A percentile compares a stretch with the other conserved stretches of the same genome.
These are phyloP conservation scores for Komagataella pseudopastoris DNA, from an alignment of 805 yeast genomes.

Conservation along the genomic window DNA sequence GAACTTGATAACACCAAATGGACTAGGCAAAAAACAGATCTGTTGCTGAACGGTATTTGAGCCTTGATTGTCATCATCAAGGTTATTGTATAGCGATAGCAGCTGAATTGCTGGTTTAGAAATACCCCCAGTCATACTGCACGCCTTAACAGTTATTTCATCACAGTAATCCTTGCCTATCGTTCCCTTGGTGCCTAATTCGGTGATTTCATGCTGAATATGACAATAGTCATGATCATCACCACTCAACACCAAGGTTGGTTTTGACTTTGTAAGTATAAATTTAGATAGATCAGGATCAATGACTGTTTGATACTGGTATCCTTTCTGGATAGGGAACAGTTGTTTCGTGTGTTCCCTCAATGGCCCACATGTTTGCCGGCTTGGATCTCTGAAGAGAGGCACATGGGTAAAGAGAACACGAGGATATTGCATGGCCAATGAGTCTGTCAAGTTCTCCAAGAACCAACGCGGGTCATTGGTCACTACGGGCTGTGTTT, in stretches of 20 bases:
- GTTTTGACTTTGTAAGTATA: slow-evolving; percentile 45
- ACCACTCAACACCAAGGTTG: slow-evolving; percentile 69
- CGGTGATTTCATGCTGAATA: slow-evolving; percentile 33
- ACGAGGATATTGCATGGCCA: slow-evolving; percentile 31
- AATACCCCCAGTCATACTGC: slow-evolving; percentile 91
- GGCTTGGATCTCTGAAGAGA: slow-evolving; percentile 50
- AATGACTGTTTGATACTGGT: slow-evolving; percentile 85
- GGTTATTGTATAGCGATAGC: slow-evolving; percentile 32
- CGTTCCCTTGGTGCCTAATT: slow-evolving; percentile 5
- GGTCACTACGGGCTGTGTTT: slow-evolving; percentile 29
- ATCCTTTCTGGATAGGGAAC: slow-evolving; percentile 64
- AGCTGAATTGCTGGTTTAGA: slow-evolving; percentile 77
- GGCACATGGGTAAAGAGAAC: slow-evolving; percentile 84
- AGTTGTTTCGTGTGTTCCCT: slow-evolving; percentile 47
- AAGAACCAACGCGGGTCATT: slow-evolving; percentile 37
- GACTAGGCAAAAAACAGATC: background rate
- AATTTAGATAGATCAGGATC: slow-evolving; percentile 44
- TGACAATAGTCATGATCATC: slow-evolving; percentile 97
- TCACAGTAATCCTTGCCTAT: slow-evolving; percentile 23
- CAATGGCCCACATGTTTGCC: slow-evolving; percentile 57
- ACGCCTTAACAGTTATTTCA: slow-evolving; percentile 81
- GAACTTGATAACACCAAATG: background rate
- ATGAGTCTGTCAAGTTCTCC: slow-evolving; percentile 22
- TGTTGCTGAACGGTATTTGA: background rate
- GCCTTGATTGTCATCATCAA: background rate